Conservation (phyloP, 176 grass and related monocot genomes). For the Secale cereale region DNA sequence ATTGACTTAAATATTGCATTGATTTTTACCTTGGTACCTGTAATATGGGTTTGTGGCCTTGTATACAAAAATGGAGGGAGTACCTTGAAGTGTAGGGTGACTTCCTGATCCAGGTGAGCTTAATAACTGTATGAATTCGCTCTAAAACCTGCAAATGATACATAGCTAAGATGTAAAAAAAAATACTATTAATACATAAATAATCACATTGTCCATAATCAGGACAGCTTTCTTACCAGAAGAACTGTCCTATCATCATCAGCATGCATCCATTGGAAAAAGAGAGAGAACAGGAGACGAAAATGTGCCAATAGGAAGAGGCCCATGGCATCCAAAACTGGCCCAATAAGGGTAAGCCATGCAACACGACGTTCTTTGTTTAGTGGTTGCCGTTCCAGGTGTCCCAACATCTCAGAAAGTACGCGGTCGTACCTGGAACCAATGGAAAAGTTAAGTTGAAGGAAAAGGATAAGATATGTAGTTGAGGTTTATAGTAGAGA, state of each 20-base stretch:
- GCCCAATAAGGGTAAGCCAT: constrained; percentile 73
- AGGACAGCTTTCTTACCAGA: constrained; percentile 41
- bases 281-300: constrained; percentile 74
- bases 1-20: too few species aligned
- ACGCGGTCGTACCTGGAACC: constrained; percentile 71
- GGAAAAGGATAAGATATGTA: background rate
- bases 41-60: too few species aligned
- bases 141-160: constrained; percentile 56
- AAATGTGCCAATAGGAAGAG: constrained; percentile 90
- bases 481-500: background rate
- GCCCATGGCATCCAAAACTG: constrained; percentile 83
- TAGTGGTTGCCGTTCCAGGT: constrained; percentile 80
- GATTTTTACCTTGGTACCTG: too few species aligned
- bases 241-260: constrained; percentile 83
- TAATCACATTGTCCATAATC: background rate
- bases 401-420: constrained; percentile 82
- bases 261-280: constrained; percentile 87
- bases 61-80: too few species aligned
- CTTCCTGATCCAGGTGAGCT: constrained; percentile 86
- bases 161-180: background rate
- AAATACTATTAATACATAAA: background rate
- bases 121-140: constrained; percentile 54
- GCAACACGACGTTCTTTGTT: constrained; percentile 62
- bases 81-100: constrained; percentile 79
- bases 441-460: constrained; percentile 3